These are phyloP conservation scores for Apiospora phragmitis DNA, from an alignment of 2,329 filamentous ascomycete species.

Conservation along the genomic window DNA sequence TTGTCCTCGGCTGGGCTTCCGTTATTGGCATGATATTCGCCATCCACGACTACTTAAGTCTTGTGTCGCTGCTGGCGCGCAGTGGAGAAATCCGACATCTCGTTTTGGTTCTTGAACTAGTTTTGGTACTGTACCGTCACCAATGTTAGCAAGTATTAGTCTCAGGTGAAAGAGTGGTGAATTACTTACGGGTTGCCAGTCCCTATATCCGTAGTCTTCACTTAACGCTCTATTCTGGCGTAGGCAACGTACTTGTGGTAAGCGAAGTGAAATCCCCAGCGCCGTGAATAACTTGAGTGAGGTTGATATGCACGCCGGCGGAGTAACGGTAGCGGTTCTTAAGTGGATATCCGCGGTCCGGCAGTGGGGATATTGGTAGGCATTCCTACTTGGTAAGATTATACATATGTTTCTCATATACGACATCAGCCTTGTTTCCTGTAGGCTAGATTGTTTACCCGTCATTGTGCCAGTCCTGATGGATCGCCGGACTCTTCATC, in stretches of 20 bases:
- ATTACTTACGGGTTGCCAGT: neutral
- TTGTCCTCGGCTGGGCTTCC: neutral
- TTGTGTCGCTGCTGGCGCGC: neutral
- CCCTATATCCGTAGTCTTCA: neutral
- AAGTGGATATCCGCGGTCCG: neutral
- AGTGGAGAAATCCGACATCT: neutral
- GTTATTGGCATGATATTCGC: no score
- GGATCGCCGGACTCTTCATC: no score
- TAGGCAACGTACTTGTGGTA: neutral
- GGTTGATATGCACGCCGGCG: neutral
- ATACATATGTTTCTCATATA: no score
- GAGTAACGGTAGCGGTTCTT: neutral
- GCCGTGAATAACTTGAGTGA: neutral
- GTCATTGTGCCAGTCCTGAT: no score
- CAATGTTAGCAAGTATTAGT: no score
- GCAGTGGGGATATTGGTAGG: neutral
- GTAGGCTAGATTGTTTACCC: no score
- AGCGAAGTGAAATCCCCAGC: neutral
- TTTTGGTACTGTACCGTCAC: neutral
- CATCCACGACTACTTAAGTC: no score
- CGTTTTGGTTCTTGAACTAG: neutral
- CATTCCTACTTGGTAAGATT: no score
- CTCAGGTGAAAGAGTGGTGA: neutral
- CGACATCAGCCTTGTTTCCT: no score
- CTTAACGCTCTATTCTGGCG: neutral